These are phyloP conservation scores for Maudiozyma bulderi DNA, from an alignment of 805 yeast genomes.

Conservation along the genomic window DNA sequence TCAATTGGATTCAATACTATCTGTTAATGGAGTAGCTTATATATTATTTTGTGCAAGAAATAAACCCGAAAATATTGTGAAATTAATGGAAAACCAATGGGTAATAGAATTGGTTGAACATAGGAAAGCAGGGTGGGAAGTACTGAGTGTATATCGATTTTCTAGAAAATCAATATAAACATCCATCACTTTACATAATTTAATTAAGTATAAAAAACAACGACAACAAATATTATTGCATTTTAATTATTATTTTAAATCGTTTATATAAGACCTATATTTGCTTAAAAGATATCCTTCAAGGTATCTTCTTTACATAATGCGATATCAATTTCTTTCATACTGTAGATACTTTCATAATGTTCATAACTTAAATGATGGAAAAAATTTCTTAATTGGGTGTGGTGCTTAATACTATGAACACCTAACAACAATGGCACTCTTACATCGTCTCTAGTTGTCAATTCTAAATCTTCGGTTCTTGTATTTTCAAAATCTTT, in stretches of 20 bases:
- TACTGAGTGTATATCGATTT: conserved; percentile 65
- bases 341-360: conserved; percentile 43
- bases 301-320: conserved; percentile 49
- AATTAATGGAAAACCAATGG: conserved; percentile 45
- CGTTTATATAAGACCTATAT: too few species aligned
- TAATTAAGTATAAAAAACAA: too few species aligned
- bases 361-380: conserved; percentile 22
- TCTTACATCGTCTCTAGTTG: conserved; percentile 12
- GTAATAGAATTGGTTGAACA: conserved; percentile 39
- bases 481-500: conserved; percentile 32
- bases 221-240: too few species aligned
- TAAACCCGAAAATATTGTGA: conserved; percentile 54
- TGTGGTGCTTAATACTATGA: conserved; percentile 14
- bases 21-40: conserved; percentile 65
- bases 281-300: conserved; percentile 40
- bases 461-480: conserved; percentile 13
- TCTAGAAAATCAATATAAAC: conserved; percentile 4
- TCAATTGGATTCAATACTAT: conserved; percentile 42
- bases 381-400: conserved; percentile 23
- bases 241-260: too few species aligned
- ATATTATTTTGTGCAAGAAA: conserved; percentile 88
- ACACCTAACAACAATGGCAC: conserved; percentile 26
- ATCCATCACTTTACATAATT: neutral
- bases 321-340: conserved; percentile 34
- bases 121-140: conserved; percentile 95